Conservation (phyloP, 305 asterid genomes). For the Andrographis paniculata region DNA sequence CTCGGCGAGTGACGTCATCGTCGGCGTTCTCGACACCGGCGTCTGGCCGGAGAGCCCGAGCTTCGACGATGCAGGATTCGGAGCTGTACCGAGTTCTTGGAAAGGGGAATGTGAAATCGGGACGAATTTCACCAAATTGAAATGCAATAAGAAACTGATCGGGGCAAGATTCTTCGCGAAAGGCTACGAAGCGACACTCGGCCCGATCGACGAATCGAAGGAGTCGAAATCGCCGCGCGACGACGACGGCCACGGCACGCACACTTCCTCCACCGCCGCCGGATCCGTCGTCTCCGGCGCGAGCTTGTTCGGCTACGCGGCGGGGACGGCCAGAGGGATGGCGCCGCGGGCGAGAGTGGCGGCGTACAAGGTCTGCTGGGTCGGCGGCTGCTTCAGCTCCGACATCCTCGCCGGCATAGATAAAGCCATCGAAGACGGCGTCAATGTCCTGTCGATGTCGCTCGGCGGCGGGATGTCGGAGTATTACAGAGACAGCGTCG, state of each 20-base stretch:
- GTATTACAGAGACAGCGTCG: constrained; percentile 58
- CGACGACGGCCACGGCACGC: constrained; percentile 96
- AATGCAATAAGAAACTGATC: constrained; percentile 59
- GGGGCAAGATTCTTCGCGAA: constrained; percentile 69
- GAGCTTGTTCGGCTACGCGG: constrained; percentile 67
- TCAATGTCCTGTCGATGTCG: constrained; percentile 65
- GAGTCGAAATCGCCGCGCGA: constrained; percentile 81
- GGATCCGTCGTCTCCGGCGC: constrained; percentile 68
- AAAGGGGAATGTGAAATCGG: constrained; percentile 68
- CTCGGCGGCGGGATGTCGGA: constrained; percentile 89
- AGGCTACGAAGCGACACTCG: constrained; percentile 72
- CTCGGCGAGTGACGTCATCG: constrained; percentile 46
- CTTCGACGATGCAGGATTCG: constrained; percentile 58
- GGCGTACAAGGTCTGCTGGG: constrained; percentile 71
- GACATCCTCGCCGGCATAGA: constrained; percentile 83
- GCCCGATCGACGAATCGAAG: constrained; percentile 60
- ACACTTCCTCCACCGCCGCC: constrained; percentile 83
- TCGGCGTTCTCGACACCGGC: constrained; percentile 85
- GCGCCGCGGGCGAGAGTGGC: constrained; percentile 79
- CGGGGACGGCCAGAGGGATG: constrained; percentile 89
- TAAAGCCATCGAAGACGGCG: constrained; percentile 69
- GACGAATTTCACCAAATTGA: constrained; percentile 41
- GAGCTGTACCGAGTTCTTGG: constrained; percentile 65
- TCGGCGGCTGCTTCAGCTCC: constrained; percentile 82
- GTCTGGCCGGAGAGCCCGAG: constrained; percentile 97